phyloP scores from a whole-genome alignment of 2,329 filamentous ascomycete genomes.

The Calonectria pseudoreteaudii region DNA sequence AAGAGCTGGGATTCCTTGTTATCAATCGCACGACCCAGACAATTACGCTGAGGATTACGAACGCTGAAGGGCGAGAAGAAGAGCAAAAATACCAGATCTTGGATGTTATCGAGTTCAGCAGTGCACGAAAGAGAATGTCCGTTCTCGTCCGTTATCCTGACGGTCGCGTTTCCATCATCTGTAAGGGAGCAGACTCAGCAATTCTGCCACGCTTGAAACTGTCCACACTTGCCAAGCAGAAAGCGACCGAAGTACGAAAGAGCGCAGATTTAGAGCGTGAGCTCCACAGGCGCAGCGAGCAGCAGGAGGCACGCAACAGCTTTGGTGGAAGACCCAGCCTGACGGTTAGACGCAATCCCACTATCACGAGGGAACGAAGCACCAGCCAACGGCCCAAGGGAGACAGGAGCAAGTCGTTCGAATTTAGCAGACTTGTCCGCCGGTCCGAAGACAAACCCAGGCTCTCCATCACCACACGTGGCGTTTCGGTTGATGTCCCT shows the following conservation, averaged over 20 bases:
- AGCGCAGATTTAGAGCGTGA: slow-evolving; percentile 71
- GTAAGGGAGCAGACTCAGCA: slow-evolving; percentile 90
- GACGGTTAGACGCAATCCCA: slow-evolving; percentile 59
- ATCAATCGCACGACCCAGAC: slow-evolving; percentile 78
- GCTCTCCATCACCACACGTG: slow-evolving; percentile 53
- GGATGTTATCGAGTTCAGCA: slow-evolving; percentile 92
- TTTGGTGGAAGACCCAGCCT: slow-evolving; percentile 67
- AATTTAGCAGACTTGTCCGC: slow-evolving; percentile 53
- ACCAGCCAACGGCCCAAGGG: slow-evolving; percentile 45
- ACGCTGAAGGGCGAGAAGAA: slow-evolving; percentile 51
- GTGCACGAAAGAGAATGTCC: slow-evolving; percentile 90
- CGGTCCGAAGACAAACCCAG: slow-evolving; percentile 55
- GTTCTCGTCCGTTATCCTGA: slow-evolving; percentile 89
- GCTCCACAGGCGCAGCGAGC: slow-evolving; percentile 66
- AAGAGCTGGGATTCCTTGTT: slow-evolving; percentile 85
- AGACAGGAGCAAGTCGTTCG: slow-evolving; percentile 59
- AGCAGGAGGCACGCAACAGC: slow-evolving; percentile 65
- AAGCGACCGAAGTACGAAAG: slow-evolving; percentile 74
- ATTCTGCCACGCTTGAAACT: slow-evolving; percentile 83
- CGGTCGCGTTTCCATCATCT: slow-evolving; percentile 83
- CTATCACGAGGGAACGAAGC: slow-evolving; percentile 42
- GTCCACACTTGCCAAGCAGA: slow-evolving; percentile 79
- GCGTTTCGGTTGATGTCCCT: slow-evolving; percentile 60
- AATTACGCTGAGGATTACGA: slow-evolving; percentile 65
- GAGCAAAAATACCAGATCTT: slow-evolving; percentile 81